Evolutionary conservation across 1,284 basidiomycete species (phyloP).

Genomic region (Malassezia equina): DNA sequence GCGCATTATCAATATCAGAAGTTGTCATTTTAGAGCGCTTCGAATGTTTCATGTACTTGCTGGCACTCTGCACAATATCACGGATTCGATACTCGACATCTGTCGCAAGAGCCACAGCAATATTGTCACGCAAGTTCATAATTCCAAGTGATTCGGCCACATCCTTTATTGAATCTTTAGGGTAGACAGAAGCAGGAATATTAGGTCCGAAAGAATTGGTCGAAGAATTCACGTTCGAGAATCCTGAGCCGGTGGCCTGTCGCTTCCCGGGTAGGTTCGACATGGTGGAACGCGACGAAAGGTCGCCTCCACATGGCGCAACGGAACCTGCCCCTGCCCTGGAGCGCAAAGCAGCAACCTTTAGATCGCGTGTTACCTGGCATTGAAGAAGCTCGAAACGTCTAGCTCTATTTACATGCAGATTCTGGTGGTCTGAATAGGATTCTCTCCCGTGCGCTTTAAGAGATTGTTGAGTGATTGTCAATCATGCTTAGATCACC

Average conservation of each 20-base stretch:
- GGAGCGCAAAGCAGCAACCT: too few species aligned
- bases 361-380: too few species aligned
- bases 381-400: neutral
- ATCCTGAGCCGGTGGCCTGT: neutral
- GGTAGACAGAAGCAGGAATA: constrained; percentile 33
- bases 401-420: neutral
- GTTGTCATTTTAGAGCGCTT: constrained; percentile 76
- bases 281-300: constrained; percentile 12
- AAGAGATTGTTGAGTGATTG: neutral
- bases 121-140: constrained; percentile 64
- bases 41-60: constrained; percentile 90
- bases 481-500: neutral
- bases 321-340: too few species aligned
- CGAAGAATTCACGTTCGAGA: neutral
- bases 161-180: constrained; percentile 53
- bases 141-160: constrained; percentile 81
- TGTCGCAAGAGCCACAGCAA: constrained; percentile 75
- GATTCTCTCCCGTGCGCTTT: neutral
- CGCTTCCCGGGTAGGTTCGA: constrained; percentile 10
- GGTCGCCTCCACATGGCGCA: constrained; percentile 5
- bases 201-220: constrained; percentile 8
- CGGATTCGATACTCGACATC: constrained; percentile 96
- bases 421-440: neutral
- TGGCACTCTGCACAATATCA: constrained; percentile 87
- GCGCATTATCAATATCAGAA: constrained; percentile 81